These are phyloP conservation scores for Apiospora hydei DNA, from an alignment of 2,329 filamentous ascomycete genomes.

Conservation along the genomic window DNA sequence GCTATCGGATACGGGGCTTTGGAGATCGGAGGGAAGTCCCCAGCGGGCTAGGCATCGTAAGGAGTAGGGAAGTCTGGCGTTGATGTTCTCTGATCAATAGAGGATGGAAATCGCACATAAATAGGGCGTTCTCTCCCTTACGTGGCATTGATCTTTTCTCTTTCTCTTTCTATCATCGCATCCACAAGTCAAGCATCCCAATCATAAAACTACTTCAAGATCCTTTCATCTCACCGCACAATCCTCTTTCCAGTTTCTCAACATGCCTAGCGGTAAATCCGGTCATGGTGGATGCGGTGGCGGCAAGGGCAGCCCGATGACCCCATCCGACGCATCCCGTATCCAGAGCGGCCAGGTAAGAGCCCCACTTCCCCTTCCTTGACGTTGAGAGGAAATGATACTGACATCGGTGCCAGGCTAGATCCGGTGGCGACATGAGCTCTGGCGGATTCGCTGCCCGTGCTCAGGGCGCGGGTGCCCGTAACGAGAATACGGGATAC, in stretches of 20 bases:
- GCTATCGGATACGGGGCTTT: not conserved
- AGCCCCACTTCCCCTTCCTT: too few species aligned
- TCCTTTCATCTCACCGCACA: constrained; percentile 1
- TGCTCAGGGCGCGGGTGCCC: not conserved
- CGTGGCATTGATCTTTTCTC: not conserved
- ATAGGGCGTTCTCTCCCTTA: not conserved
- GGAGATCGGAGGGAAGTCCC: not conserved
- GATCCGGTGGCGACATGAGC: constrained; percentile 1
- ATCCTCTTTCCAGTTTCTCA: constrained; percentile 29
- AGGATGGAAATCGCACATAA: not conserved
- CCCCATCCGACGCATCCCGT: not conserved
- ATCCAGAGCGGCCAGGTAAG: not conserved
- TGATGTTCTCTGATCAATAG: not conserved
- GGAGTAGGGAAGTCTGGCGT: not conserved
- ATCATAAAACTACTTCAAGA: not conserved
- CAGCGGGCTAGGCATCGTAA: too few species aligned
- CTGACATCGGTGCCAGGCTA: not conserved
- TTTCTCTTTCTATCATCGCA: not conserved
- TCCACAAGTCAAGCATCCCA: not conserved
- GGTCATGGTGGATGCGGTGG: not conserved
- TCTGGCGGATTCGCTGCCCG: not conserved
- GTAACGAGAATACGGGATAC: not conserved
- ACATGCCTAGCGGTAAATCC: constrained; percentile 11
- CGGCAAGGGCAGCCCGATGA: not conserved
- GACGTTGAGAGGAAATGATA: not conserved